Conservation (phyloP, 768 basidiomycete species). For the Tricholoma bakamatsutake region DNA sequence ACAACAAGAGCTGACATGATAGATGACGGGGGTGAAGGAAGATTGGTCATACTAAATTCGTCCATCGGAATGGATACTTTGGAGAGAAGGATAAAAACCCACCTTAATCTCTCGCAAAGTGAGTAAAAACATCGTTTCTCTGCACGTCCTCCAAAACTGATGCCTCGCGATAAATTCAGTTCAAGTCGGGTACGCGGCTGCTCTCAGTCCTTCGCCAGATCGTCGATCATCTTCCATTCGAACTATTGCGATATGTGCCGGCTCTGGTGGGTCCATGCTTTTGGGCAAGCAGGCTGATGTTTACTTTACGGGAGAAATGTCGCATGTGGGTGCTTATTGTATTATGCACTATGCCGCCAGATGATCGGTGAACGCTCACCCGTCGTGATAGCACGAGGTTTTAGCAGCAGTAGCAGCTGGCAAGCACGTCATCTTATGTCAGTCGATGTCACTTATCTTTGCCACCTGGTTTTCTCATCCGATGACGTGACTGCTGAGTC, state of each 20-base stretch:
- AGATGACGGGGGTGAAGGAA: conserved; percentile 57
- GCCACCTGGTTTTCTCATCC: not conserved
- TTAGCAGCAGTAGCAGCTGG: conserved; percentile 75
- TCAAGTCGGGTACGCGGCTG: conserved; percentile 53
- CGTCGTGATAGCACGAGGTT: conserved; percentile 66
- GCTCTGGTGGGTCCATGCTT: conserved; percentile 80
- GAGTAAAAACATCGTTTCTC: conserved; percentile 15
- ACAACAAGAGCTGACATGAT: conserved; percentile 32
- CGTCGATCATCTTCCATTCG: conserved; percentile 30
- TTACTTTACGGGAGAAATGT: conserved; percentile 92
- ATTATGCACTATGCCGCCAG: not conserved
- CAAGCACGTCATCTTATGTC: conserved; percentile 79
- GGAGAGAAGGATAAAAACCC: conserved; percentile 62
- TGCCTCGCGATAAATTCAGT: conserved; percentile 36
- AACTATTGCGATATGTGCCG: conserved; percentile 87
- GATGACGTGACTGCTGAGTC: not conserved
- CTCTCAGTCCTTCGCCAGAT: not conserved
- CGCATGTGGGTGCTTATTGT: conserved; percentile 52
- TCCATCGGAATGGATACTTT: conserved; percentile 56
- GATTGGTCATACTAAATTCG: conserved; percentile 56
- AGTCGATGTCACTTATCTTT: conserved; percentile 21
- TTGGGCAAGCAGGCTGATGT: conserved; percentile 72
- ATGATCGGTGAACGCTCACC: not conserved
- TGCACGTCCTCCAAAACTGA: conserved; percentile 6
- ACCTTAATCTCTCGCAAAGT: conserved; percentile 60